phyloP scores from a whole-genome alignment of 2,329 filamentous ascomycete genomes.

The Ophiobolus disseminans region DNA sequence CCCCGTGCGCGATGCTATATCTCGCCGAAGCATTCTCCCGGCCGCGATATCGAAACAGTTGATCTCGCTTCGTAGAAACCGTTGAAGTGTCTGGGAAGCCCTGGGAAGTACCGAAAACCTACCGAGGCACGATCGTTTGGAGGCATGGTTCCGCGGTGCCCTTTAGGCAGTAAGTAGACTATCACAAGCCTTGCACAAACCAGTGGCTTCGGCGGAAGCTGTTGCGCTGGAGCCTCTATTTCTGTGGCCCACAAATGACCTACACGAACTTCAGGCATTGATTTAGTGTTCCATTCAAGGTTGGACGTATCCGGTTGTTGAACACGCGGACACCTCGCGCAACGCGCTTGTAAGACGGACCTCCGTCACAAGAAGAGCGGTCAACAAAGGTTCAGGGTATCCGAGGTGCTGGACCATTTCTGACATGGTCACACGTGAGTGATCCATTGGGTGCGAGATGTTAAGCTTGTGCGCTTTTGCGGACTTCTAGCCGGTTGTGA shows the following conservation, averaged over 20 bases:
- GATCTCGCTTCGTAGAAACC: conserved; percentile 19
- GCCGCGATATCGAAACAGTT: conserved; percentile 10
- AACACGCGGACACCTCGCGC: conserved; percentile 10
- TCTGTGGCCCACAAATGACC: conserved; percentile 9
- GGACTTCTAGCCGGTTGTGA: conserved; percentile 18
- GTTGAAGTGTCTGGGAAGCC: conserved; percentile 1
- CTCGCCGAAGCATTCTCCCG: conserved; percentile 28
- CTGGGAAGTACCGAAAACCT: conserved; percentile 1
- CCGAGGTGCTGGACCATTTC: neutral
- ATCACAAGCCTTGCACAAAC: conserved; percentile 8
- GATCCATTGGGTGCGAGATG: conserved; percentile 12
- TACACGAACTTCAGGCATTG: neutral
- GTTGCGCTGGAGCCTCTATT: conserved; percentile 5
- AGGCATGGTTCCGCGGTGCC: neutral
- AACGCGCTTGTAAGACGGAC: neutral
- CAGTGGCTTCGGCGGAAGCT: conserved; percentile 12
- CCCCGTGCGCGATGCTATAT: conserved; percentile 15
- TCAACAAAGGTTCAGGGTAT: neutral
- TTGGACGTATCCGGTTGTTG: conserved; percentile 13
- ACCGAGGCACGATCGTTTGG: conserved; percentile 14
- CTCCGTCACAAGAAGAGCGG: conserved; percentile 13
- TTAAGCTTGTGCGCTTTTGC: conserved; percentile 11
- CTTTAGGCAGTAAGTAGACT: neutral
- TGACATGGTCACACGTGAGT: conserved; percentile 15
- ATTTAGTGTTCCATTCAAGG: no score